Evolutionary conservation across 495 filamentous ascomycete species (phyloP).

Genomic region (Penicillium subrubescens): DNA sequence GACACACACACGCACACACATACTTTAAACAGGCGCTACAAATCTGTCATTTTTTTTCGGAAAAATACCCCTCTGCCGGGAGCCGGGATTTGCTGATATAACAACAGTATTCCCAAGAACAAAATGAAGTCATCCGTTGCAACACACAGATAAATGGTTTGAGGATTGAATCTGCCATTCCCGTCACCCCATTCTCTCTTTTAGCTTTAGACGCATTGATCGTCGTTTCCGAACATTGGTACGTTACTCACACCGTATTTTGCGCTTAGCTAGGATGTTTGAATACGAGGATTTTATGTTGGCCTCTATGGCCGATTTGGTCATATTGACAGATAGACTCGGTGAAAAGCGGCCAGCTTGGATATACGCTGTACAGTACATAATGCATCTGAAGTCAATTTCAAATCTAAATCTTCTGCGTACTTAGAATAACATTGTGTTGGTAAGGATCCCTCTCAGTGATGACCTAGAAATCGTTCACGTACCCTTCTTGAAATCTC

Average conservation of each 20-base stretch:
- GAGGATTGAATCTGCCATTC: background rate
- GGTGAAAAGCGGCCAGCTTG: background rate
- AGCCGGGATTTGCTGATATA: too few species aligned
- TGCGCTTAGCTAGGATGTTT: background rate
- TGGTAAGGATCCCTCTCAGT: background rate
- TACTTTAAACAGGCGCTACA: too few species aligned
- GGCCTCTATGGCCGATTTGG: background rate
- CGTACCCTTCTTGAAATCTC: slow-evolving; percentile 1
- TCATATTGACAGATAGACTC: background rate
- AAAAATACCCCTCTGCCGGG: too few species aligned
- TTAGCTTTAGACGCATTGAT: slow-evolving; percentile 4
- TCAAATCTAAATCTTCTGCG: background rate
- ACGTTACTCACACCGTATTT: background rate
- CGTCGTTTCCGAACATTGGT: slow-evolving; percentile 1
- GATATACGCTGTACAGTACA: background rate
- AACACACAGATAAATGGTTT: background rate
- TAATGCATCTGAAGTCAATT: background rate
- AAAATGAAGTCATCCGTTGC: background rate
- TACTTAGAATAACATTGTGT: background rate
- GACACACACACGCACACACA: too few species aligned
- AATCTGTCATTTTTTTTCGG: too few species aligned
- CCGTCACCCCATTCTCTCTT: background rate
- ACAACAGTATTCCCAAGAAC: too few species aligned
- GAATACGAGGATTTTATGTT: background rate
- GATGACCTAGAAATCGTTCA: background rate